These are phyloP conservation scores for Zymoseptoria tritici DNA, from an alignment of 2,329 filamentous ascomycete genomes.

Conservation along the genomic window DNA sequence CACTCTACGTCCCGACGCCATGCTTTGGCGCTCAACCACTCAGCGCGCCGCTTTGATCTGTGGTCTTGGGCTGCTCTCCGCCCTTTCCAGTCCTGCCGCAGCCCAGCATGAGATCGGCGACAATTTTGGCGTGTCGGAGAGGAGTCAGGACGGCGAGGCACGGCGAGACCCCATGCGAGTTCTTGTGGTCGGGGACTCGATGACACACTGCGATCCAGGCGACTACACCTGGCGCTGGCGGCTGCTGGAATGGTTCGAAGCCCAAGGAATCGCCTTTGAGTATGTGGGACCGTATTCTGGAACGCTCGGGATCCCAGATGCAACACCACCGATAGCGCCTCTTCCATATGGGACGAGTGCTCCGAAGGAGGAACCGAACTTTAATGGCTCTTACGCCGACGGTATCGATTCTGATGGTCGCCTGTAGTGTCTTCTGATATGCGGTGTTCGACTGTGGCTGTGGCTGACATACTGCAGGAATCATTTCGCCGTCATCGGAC, in stretches of 20 bases:
- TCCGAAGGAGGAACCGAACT: not conserved
- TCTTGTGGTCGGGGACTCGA: conserved; percentile 10
- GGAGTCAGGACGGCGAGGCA: not conserved
- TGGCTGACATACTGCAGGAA: conserved; percentile 4
- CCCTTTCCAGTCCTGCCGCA: not conserved
- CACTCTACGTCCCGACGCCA: not conserved
- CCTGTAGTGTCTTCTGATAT: not conserved
- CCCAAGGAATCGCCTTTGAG: conserved; percentile 25
- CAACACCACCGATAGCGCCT: not conserved
- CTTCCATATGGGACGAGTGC: not conserved
- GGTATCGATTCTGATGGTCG: not conserved
- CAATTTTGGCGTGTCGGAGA: not conserved
- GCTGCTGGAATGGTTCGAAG: conserved; percentile 33
- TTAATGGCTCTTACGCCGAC: not conserved
- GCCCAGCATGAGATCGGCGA: not conserved
- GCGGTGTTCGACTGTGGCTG: not conserved
- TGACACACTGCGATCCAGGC: conserved; percentile 22
- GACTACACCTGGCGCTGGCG: conserved; percentile 39
- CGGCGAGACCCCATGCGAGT: not conserved
- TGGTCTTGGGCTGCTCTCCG: not conserved
- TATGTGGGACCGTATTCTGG: conserved; percentile 31
- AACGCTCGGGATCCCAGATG: conserved; percentile 14
- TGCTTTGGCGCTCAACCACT: not conserved
- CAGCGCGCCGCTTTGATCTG: not conserved
- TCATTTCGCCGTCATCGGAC: conserved; percentile 32